Base-by-base conservation (phyloP, 495 filamentous ascomycete genomes). In the Opeltia flavorubescens region DNA sequence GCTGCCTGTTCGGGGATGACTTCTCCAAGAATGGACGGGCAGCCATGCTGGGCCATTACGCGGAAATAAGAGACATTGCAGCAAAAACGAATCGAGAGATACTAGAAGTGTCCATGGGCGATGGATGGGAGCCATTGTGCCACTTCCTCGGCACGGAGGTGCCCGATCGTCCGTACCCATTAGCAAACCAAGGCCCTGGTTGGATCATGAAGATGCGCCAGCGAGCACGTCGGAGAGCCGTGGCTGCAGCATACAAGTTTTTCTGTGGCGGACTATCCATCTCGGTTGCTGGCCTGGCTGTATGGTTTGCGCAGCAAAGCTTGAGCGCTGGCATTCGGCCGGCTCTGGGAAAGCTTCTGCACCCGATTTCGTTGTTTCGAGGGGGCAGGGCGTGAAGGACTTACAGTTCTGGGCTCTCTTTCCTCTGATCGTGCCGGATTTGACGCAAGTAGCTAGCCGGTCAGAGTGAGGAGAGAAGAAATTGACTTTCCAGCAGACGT, bases 61-160 rank as follows among this genome's bases (percentile, higher is more conserved):
- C 12, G 43, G 23, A 35, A 23, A 28, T 51, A 12, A 18, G 34
- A 12, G 31, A n/a, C 5, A 21, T 27, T 6, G 41, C 36, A 27
- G 33, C 41, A 11, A 33, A 26, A 27, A 23, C 17, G 1, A 17
- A 36, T 8, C 28, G 43, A 6, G 24, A 24, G 31, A 40, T 59
- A 17, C 45, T 58, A 24, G 54, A 55, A 21, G 34, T 62, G 2
- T 50, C 57, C 27, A 48, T 56, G 17, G 51, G 55, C 2, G 45
- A 63, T 21, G 59, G 50, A 12, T 64, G 59, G 63, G 59, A 58
- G 30, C 41, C 56, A 28, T 54, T 63, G 24, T 64, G 60, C 24
- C 48, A 51, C 4, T 65, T 65, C 41, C 50, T 63, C 5, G 53
- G 50, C 3, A 46, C 53, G 23, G 54, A 56, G 6, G 50, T 55